Conservation (phyloP, 352 stramenopile genomes). For the Phytophthora pinifolia region DNA sequence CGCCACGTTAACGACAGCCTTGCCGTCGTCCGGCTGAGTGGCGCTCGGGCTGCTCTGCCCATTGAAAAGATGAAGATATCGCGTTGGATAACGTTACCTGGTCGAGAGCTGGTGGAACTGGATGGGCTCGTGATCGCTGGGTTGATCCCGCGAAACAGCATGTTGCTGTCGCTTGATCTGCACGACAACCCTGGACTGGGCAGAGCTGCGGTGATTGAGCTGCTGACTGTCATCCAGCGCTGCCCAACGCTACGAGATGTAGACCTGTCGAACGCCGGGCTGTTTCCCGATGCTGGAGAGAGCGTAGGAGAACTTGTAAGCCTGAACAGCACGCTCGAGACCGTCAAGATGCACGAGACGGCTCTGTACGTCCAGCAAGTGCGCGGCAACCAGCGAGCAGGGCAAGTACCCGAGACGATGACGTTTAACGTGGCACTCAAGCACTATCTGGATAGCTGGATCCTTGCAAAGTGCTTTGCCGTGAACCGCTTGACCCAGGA, state of each 20-base stretch:
- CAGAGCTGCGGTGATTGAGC: constrained; percentile 47
- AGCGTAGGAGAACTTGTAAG: constrained; percentile 55
- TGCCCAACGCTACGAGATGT: constrained; percentile 57
- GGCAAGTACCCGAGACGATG: constrained; percentile 29
- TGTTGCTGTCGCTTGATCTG: constrained; percentile 65
- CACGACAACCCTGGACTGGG: constrained; percentile 57
- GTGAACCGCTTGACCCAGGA: constrained; percentile 65
- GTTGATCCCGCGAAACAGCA: constrained; percentile 52
- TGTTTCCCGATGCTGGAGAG: constrained; percentile 63
- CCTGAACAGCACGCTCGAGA: constrained; percentile 59
- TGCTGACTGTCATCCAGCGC: constrained; percentile 53
- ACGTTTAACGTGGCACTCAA: constrained; percentile 24
- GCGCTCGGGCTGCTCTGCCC: constrained; percentile 40
- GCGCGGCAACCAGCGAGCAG: constrained; percentile 37
- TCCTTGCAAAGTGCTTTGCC: constrained; percentile 63
- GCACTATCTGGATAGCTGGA: constrained; percentile 67
- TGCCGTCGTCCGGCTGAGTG: constrained; percentile 42
- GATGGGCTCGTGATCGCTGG: constrained; percentile 66
- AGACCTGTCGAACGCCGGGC: constrained; percentile 53
- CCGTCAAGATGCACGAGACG: constrained; percentile 56
- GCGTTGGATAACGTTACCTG: constrained; percentile 50
- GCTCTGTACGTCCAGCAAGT: constrained; percentile 49
- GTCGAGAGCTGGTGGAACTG: constrained; percentile 45
- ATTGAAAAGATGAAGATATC: constrained; percentile 68
- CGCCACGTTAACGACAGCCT: constrained; percentile 58